Evolutionary conservation across 208 protist species (phyloP), one percentile per base, ranked within the genome.

Genomic region (Leishmania guyanensis): DNA sequence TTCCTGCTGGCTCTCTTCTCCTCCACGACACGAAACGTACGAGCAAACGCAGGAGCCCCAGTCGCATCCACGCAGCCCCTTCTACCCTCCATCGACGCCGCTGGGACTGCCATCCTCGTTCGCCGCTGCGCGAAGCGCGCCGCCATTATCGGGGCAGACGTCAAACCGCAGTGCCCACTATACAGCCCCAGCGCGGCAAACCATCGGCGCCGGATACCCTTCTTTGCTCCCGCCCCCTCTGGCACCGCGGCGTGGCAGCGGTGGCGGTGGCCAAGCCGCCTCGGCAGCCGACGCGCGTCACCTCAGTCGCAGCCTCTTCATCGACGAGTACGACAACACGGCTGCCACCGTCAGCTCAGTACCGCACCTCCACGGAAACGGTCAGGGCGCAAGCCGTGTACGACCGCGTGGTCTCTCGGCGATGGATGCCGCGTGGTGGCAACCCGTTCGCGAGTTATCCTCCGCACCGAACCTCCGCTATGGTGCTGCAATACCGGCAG

Each of bases 321-420:
- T 91, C 50, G 86, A 92, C 79, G 91, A 94, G 76, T 92, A 93
- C 86, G 70, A 85, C 65, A 89, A 90, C 76, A 22, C 33, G 2
- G 80, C 62, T 39, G 29, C 5, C 29, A 36, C 62, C 6, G 29
- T 29, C 62, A 16, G 62, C 62, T 68, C 62, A 39, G 62, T 29
- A 29, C 29, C 62, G 39, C 62, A 68, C 62, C 29, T 68, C 10
- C 29, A 29, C 62, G 62, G 29, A n/a, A 29, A 39, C 29, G 62
- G 1, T 39, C 62, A n/a, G 33, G 66, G 62, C 6, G 26, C 46
- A 29, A 68, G 62, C 39, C 91, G 91, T 73, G 88, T 94, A 79
- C 91, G 89, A 16, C 84, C 79, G 50, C 86, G 91, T 48, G 88
- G 91, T 51, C 77, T 81, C 48, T 84, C 84, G 6, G 91, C 88